These are phyloP conservation scores for Rhizopogon vesiculosus DNA, from an alignment of 768 basidiomycete species.

Conservation along the genomic window DNA sequence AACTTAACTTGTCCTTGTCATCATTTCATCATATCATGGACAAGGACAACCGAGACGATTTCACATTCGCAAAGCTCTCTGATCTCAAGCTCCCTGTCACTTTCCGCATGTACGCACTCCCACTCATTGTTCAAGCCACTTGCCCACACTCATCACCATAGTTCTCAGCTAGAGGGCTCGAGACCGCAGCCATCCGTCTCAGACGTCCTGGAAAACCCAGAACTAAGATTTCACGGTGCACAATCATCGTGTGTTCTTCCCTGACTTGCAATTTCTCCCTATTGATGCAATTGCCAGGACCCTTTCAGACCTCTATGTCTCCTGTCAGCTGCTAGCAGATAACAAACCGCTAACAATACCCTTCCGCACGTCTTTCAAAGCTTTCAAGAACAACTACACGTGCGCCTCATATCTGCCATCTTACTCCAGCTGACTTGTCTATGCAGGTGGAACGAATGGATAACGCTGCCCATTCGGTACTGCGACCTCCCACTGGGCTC, in stretches of 20 bases:
- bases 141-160: constrained; percentile 21
- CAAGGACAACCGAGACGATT: constrained; percentile 75
- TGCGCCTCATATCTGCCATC: constrained; percentile 28
- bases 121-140: background rate
- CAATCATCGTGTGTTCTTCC: constrained; percentile 57
- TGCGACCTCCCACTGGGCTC: constrained; percentile 88
- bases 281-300: constrained; percentile 48
- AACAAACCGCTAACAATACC: constrained; percentile 92
- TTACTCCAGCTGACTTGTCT: background rate
- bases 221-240: constrained; percentile 77
- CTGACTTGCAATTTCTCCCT: constrained; percentile 10
- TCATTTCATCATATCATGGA: constrained; percentile 33
- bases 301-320: constrained; percentile 90
- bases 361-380: constrained; percentile 88
- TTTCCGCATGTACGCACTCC: constrained; percentile 63
- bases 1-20: too few relatives aligned
- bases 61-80: constrained; percentile 87
- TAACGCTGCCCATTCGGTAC: constrained; percentile 87
- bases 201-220: constrained; percentile 79
- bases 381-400: constrained; percentile 82
- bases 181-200: constrained; percentile 68
- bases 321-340: constrained; percentile 87
- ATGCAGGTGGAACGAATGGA: constrained; percentile 91
- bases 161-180: constrained; percentile 83
- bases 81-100: constrained; percentile 87